Base-by-base conservation (phyloP, 2,329 filamentous ascomycete genomes). In the Stylonectria norvegica region DNA sequence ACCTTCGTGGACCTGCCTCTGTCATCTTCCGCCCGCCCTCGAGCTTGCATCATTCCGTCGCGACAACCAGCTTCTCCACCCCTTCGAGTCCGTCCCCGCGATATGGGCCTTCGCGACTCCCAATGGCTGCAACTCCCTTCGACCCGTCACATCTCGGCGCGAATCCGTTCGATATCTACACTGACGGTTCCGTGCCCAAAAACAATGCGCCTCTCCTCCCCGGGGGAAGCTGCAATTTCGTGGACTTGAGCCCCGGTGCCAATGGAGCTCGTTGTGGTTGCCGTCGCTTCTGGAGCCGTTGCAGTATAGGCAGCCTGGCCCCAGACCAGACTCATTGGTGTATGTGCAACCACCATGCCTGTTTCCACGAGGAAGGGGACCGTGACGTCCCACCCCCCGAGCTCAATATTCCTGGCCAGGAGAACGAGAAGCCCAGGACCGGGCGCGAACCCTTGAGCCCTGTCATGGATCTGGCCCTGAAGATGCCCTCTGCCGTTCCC, bases 261-360 rank as follows among this genome's bases (percentile, higher is more conserved):
- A 69, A 68, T 55, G 75, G 72, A 42, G 66, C 71, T 20, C 70
- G 69, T 44, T 81, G 78, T 47, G 78, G 78, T 56, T 81, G 78
- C 51, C 76, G 77, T 49, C 76, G 76, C 37, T 81, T 81, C 62
- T 81, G 76, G 76, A 71, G 70, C 53, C 71, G 70, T 45, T 63
- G 62, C 39, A 50, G 58, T 38, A 48, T 57, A 32, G 27, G 27
- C 9, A 62, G 54, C 20, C 56, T 63, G 33, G 56, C 62, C 29
- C 50, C 59, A 38, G 70, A 71, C 38, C 69, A 78, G 53, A 53
- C 65, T 19, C 64, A 66, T 44, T 78, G 71, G 68, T 81, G 78
- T 62, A 80, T 81, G 77, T 81, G 78, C 54, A 74, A 73, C 37
- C 78, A 81, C 50, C 78, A 81, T 59, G 78, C 78, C 38, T 81